These are phyloP conservation scores for Sphaerobolus stellatus DNA, from an alignment of 1,284 basidiomycete genomes.

Conservation along the genomic window DNA sequence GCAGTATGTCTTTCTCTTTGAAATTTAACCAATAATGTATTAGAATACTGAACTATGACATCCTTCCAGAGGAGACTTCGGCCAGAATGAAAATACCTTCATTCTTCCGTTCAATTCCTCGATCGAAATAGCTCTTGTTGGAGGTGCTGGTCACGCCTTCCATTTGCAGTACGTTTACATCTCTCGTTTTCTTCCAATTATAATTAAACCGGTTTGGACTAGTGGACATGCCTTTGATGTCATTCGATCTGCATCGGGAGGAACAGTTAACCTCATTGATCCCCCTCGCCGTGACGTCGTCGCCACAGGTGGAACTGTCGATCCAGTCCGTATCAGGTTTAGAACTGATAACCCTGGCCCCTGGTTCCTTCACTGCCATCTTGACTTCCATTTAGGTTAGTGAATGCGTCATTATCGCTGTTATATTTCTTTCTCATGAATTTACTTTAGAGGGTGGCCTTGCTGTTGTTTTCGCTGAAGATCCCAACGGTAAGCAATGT, in stretches of 20 bases:
- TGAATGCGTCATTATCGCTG: slow-evolving; percentile 31
- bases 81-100: slow-evolving; percentile 9
- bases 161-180: slow-evolving; percentile 11
- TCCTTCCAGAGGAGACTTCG: slow-evolving; percentile 5
- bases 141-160: slow-evolving; percentile 7
- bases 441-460: slow-evolving; percentile 31
- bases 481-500: slow-evolving; percentile 17
- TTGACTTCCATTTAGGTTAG: background rate
- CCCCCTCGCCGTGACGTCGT: slow-evolving; percentile 41
- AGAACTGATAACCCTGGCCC: slow-evolving; percentile 11
- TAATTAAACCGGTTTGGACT: too few relatives aligned
- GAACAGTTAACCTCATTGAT: slow-evolving; percentile 22
- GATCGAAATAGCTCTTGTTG: slow-evolving; percentile 9
- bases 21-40: too few relatives aligned
- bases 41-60: background rate
- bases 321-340: slow-evolving; percentile 3
- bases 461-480: slow-evolving; percentile 34
- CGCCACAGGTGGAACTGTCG: slow-evolving; percentile 24
- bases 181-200: too few relatives aligned
- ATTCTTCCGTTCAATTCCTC: slow-evolving; percentile 3
- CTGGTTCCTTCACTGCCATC: background rate
- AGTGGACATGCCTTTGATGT: slow-evolving; percentile 15
- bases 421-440: slow-evolving; percentile 25
- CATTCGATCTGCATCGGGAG: slow-evolving; percentile 11
- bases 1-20: background rate